Base-by-base conservation (phyloP, 176 grass and related monocot genomes). In the Oryza punctata region DNA sequence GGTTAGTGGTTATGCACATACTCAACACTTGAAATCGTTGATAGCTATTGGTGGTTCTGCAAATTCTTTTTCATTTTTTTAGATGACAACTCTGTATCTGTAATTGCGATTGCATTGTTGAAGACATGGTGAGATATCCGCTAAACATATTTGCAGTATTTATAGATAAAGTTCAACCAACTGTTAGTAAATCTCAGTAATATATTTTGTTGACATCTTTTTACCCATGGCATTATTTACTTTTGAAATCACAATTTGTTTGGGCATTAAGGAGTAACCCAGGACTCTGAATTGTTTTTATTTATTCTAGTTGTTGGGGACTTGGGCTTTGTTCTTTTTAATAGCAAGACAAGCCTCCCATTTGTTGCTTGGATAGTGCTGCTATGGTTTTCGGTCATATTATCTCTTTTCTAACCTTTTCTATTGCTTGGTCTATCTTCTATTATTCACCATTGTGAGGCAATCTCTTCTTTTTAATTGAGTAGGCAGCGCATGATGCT, bases 401-500 rank as follows among this genome's bases (percentile, higher is more conserved):
- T 37, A 9, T 35, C n/a, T 27, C 18, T 10, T 19, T 1, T 29
- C 28, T 29, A 72, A 19, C 24, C 8, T 28, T 73, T 11, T 77
- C 64, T 4, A 1, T 10, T 25, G 33, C 79, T 59, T 12, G 28
- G 15, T 82, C 18, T 14, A 83, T 60, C 24, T 70, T 76, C 4
- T 54, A 29, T 30, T 80, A 43, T 77, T 86, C 43, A 54, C 37
- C 28, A 49, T 64, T 43, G 2, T 57, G 38, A 15, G 64, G 15
- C 21, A 75, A 52, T 85, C 15, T 82, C 5, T 21, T 73, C 3
- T 72, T 83, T 83, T 83, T 13, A 13, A 25, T 44, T 67, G 68
- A 85, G 24, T 82, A 96, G 96, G 96, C 93, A 45, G 96, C 96
- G 0, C 96, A 99, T 84, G 96, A 99, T 91, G 93, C 93, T 87